These are phyloP conservation scores for Fusarium domesticum DNA, from an alignment of 2,329 filamentous ascomycete species.

Conservation along the genomic window DNA sequence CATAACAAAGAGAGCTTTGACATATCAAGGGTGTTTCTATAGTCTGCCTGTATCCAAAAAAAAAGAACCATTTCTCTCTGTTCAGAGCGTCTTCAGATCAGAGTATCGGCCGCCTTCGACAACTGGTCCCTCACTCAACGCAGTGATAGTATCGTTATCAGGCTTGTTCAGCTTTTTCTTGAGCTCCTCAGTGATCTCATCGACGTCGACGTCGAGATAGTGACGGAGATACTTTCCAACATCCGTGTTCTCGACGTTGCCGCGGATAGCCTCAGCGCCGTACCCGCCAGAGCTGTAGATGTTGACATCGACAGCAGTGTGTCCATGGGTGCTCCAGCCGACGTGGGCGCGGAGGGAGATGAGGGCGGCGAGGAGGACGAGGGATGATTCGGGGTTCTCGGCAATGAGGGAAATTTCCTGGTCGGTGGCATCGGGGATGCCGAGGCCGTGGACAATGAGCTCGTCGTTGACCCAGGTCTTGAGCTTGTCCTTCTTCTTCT, in stretches of 20 bases:
- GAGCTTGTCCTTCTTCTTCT: conserved; percentile 39
- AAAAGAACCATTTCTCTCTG: background rate
- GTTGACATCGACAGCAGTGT: conserved; percentile 92
- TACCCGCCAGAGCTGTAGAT: conserved; percentile 79
- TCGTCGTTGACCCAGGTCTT: conserved; percentile 65
- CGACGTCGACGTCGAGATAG: conserved; percentile 78
- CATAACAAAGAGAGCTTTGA: too few relatives aligned
- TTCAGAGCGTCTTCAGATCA: conserved; percentile 8
- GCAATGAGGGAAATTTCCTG: conserved; percentile 69
- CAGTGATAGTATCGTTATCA: conserved; percentile 13
- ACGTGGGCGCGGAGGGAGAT: conserved; percentile 83
- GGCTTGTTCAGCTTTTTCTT: conserved; percentile 47
- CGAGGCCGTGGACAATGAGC: conserved; percentile 68
- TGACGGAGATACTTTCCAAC: conserved; percentile 76
- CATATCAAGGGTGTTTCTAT: too few relatives aligned
- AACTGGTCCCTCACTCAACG: conserved; percentile 15
- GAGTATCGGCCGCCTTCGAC: conserved; percentile 13
- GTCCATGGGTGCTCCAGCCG: conserved; percentile 92
- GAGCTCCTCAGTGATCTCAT: conserved; percentile 73
- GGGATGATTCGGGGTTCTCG: conserved; percentile 51
- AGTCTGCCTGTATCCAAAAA: background rate
- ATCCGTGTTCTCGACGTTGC: conserved; percentile 95
- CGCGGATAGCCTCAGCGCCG: conserved; percentile 61
- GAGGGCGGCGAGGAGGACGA: conserved; percentile 72
- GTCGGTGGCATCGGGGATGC: conserved; percentile 69